Base-by-base conservation (phyloP, 148 eudicot species). In the Agrostemma githago region DNA sequence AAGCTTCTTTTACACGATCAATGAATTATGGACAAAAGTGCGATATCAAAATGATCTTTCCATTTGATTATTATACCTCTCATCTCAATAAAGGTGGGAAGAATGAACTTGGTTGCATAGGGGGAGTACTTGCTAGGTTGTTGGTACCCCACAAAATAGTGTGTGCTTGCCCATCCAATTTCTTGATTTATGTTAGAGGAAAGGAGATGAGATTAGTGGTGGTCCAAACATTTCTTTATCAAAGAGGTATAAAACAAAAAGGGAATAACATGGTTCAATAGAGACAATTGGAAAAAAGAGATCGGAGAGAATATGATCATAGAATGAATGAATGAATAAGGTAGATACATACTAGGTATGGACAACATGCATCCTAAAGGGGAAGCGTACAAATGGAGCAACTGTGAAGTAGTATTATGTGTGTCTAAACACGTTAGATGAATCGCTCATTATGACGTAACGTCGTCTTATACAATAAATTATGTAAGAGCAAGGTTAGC, bases 201-300 rank as follows among this genome's bases (percentile, higher is more conserved):
- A 64, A 19, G 60, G 37, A 48, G 60, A n/a, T n/a, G n/a, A 48
- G 40, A 54, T 53, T 26, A 70, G 72, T 70, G 72, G 72, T 53
- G 72, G 72, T 70, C 72, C 72, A 51, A 70, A 17, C 60, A 69
- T 46, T 21, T 69, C 37, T 3, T 10, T 3, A 48, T 69, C 72
- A 69, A 10, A 10, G 8, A 69, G 19, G 71, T 46, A 8, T 14
- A 26, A 21, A 0, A 70, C 5, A 53, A 10, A 34, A 1, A 43
- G 5, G 43, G 71, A 68, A 68, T 68, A 68, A 20, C 21, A 46
- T 2, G 71, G 44, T 46, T 44, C n/a, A 68, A 19, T 44, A 20
- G 71, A 68, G 71, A 68, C 71, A 68, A 46, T 20, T 8, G 8
- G 64, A 58, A 58, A 21, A 10, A 46, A 1, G 34, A 26, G 34